Base-by-base conservation (phyloP, 371 early-diverging fungal genomes). In the Entomophthora muscae region DNA sequence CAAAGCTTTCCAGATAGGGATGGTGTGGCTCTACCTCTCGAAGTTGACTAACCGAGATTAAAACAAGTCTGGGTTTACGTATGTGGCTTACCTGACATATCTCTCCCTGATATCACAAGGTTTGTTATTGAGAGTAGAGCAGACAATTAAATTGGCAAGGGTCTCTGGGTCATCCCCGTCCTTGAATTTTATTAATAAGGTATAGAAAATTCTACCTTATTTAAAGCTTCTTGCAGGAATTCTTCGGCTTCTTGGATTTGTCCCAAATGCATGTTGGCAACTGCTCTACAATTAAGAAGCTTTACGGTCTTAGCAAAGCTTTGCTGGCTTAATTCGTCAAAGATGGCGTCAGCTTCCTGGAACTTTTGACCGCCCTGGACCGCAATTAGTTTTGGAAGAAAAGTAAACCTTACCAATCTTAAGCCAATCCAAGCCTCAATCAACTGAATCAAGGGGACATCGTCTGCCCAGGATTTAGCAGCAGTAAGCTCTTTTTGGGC, bases 381-480 rank as follows among this genome's bases (percentile, higher is more conserved):
- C n/a, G n/a, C n/a, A 64, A 55, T 27, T 21, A 26, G 24, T 60
- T 23, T 32, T 32, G 3, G 51, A 22, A 55, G 13, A 27, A 3
- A 52, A 1, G 24, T 26, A 27, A 21, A 23, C 27, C 71, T 69
- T 76, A 83, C 86, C 51, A 78, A 71, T 51, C 76, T 76, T 58
- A 91, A 74, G 64, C 81, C 84, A 58, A 85, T 80, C 93, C 93
- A 94, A 12, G 91, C 90, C 69, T 97, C 98, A 66, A 89, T 82
- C 66, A 94, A 72, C 72, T 94, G 94, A n/a, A 90, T 86, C 33
- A 92, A 71, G 26, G 88, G 80, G 0, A 93, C 92, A 70, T 90
- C 91, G 68, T 94, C 94, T 0, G 91, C 84, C 92, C 92, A 91
- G 12, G 78, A 57, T 66, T 89, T 90, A 57, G 83, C 71, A 17